Evolutionary conservation across 495 filamentous ascomycete genomes (phyloP), one percentile per base, ranked within the genome.

Genomic region (Penicillium argentinense): DNA sequence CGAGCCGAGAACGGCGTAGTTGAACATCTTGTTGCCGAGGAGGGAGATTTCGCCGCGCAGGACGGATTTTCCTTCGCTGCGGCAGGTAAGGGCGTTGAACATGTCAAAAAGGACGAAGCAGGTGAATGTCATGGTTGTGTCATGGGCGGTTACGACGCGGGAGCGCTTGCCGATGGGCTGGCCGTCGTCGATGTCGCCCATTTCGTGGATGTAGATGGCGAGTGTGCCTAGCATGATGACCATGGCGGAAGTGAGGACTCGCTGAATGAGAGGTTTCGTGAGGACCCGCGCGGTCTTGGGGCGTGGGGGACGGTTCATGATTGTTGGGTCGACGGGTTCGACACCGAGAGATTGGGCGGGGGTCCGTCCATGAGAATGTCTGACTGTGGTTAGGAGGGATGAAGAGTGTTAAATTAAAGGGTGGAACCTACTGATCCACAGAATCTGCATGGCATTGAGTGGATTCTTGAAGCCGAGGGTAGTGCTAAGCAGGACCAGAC

Each of bases 311-410:
- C 88, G 85, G 46, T 77, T 84, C 91, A 98, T 97, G 46, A 98
- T 87, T 39, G 89, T 83, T 8, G 91, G 92, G 63, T 97, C 92
- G 19, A 98, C 93, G 21, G 87, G 88, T 59, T 98, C 93, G 27
- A 97, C 93, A 27, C 93, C 93, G 9, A 98, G 83, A 29, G 93
- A 98, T 69, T 98, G 93, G 4, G 93, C 93, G 1, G 93, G 3
- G 93, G 93, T 29, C 93, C 93, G 66, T 98, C 93, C 93, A 98
- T 98, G 51, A 98, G 89, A 59, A 98, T 97, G 62, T 98, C 92
- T 97, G 62, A 19, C 45, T 60, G 41, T 60, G 49, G 42, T 68
- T 64, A 69, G 60, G 39, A 42, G n/a, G 42, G 8, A 19, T 36
- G 3, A n/a, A 9, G 39, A 48, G 42, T 30, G 21, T 44, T 29